A percentile compares a stretch with the other conserved stretches of the same genome.
Conservation (phyloP, 2,329 filamentous ascomycete genomes). For the Neophaeococcomyces aloes region DNA sequence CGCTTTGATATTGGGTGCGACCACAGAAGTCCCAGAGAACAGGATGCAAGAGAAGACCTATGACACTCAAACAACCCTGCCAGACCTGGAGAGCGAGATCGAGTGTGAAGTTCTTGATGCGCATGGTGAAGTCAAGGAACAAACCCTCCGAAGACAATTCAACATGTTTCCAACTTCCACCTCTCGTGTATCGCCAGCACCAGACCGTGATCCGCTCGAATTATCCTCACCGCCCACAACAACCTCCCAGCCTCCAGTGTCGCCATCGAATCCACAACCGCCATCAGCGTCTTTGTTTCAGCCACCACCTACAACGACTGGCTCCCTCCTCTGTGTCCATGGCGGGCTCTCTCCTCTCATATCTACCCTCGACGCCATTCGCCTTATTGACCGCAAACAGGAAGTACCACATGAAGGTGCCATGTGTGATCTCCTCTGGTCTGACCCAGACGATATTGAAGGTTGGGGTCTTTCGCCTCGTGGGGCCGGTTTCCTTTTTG, state of each 20-base stretch:
- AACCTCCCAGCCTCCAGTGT: slow-evolving; percentile 37
- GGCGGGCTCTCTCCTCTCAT: slow-evolving; percentile 85
- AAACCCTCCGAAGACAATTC: slow-evolving; percentile 28
- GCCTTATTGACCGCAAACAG: slow-evolving; percentile 88
- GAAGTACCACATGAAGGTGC: slow-evolving; percentile 97
- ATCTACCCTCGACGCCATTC: slow-evolving; percentile 89
- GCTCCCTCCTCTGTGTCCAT: slow-evolving; percentile 89
- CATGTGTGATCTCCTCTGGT: slow-evolving; percentile 98
- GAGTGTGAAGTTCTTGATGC: slow-evolving; percentile 92
- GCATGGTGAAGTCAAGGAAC: slow-evolving; percentile 64
- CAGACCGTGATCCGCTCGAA: slow-evolving; percentile 14
- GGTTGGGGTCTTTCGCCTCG: slow-evolving; percentile 92
- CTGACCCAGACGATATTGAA: slow-evolving; percentile 94
- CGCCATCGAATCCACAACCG: slow-evolving; percentile 58
- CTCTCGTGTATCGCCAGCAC: slow-evolving; percentile 20
- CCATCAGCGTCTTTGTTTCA: slow-evolving; percentile 14
- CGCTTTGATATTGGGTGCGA: slow-evolving; percentile 79
- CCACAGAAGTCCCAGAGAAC: slow-evolving; percentile 52
- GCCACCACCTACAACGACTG: slow-evolving; percentile 44
- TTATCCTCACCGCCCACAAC: slow-evolving; percentile 33
- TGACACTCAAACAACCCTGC: slow-evolving; percentile 41
- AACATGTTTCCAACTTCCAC: slow-evolving; percentile 13
- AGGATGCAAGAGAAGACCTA: slow-evolving; percentile 32
- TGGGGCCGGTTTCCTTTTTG: slow-evolving; percentile 91
- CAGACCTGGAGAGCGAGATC: slow-evolving; percentile 56